A percentile compares a stretch with the other conserved stretches of the same genome.
phyloP scores from a whole-genome alignment of 163 green algal species.

The Volvox carteri region DNA sequence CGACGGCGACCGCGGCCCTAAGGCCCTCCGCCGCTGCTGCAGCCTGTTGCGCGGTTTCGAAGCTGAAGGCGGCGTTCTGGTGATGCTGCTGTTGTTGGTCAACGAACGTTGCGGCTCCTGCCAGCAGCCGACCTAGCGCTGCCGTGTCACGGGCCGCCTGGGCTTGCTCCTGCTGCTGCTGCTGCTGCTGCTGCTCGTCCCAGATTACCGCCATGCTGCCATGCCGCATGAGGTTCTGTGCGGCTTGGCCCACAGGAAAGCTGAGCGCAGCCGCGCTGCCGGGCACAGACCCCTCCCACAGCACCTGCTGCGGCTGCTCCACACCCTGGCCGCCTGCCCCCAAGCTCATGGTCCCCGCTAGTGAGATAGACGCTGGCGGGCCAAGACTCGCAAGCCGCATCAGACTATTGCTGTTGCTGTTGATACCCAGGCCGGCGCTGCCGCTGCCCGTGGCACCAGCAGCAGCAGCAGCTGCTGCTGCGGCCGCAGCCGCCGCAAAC shows the following conservation, averaged over 20 bases:
- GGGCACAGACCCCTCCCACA: neutral
- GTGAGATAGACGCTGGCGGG: neutral
- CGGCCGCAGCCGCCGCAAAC: neutral
- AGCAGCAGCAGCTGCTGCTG: neutral
- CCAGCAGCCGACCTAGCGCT: neutral
- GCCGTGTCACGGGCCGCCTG: neutral
- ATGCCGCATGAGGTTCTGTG: neutral
- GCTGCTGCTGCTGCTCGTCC: conserved; percentile 45
- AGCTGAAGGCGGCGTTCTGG: neutral
- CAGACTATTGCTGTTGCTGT: neutral
- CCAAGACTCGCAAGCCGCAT: conserved; percentile 19
- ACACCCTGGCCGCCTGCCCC: neutral
- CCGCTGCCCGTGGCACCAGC: neutral
- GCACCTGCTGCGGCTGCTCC: neutral
- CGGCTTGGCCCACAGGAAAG: neutral
- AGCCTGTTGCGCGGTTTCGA: conserved; percentile 1
- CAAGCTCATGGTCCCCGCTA: neutral
- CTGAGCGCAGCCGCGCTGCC: neutral
- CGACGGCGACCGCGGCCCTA: neutral
- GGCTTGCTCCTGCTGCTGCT: conserved; percentile 52
- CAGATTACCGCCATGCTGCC: neutral
- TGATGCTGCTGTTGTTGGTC: no score
- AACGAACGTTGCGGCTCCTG: neutral
- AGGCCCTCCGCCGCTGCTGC: conserved; percentile 10
- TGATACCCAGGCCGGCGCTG: neutral